Base-by-base conservation (phyloP, 2,329 filamentous ascomycete species). In the Diaporthe sp. region DNA sequence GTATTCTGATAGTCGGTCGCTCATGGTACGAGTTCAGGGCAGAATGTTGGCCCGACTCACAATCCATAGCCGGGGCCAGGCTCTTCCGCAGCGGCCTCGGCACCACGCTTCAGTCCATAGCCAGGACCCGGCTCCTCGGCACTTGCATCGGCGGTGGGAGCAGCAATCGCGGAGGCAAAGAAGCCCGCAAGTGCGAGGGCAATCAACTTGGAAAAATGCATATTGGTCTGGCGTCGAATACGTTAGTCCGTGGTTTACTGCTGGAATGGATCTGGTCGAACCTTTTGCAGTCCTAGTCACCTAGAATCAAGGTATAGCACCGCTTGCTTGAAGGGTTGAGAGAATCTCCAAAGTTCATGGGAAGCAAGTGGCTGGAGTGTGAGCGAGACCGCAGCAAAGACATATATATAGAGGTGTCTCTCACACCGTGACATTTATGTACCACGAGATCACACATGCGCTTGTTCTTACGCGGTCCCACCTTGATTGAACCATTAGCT, bases 121-220 rank as follows among this genome's bases (percentile, higher is more conserved):
- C 58, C 58, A n/a, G 58, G 58, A 1, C 58, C 58, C 12, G 58
- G 58, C 37, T 61, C 58, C 37, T 61, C 58, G 13, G 58, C 58
- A 28, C 1, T 61, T 5, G n/a, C 58, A 42, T 61, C 37, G n/a
- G 22, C n/a, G 12, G 58, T 10, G 4, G 58, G 58, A 3, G 58
- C 58, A 61, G 58, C 58, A 25, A 61, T 2, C 0, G 22, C 58
- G 12, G 22, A 28, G 9, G 58, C n/a, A n/a, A 5, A 61, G 17
- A 61, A 44, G 37, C 22, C 58, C 58, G 19, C 3, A 2, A 61
- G 58, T 4, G 22, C 58, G 13, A 61, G 22, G 37, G 13, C 22
- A 42, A 61, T 25, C 6, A 61, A 28, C 13, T 61, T 42, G 37
- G 22, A 17, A 28, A 61, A 44, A 17, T 61, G 22, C 61, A 67